These are phyloP conservation scores for Polyporus arcularius DNA, from an alignment of 768 basidiomycete genomes.

Conservation along the genomic window DNA sequence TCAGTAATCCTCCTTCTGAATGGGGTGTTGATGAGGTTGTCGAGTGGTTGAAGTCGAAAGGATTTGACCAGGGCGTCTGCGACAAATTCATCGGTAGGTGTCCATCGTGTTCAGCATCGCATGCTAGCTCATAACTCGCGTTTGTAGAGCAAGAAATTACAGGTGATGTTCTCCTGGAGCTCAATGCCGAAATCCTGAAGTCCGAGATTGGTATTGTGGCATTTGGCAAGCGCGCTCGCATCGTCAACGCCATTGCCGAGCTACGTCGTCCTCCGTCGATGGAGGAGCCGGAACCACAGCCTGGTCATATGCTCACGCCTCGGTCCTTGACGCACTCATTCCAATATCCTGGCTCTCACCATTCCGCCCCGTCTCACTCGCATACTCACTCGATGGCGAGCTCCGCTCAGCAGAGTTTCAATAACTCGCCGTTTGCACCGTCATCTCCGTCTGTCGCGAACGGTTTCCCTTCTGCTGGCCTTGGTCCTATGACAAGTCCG, in stretches of 20 bases:
- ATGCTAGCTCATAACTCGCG: background rate
- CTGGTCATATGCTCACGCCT: conserved; percentile 19
- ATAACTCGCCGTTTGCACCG: conserved; percentile 18
- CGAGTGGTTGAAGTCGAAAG: conserved; percentile 82
- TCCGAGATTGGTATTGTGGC: conserved; percentile 90
- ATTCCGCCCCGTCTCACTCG: conserved; percentile 38
- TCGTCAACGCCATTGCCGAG: conserved; percentile 90
- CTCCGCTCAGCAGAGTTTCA: conserved; percentile 33
- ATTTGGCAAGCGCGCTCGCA: conserved; percentile 92
- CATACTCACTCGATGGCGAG: conserved; percentile 34
- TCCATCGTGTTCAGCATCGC: background rate
- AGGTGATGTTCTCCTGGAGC: conserved; percentile 93
- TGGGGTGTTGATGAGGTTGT: conserved; percentile 92
- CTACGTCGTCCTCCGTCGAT: conserved; percentile 74
- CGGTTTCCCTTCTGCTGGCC: conserved; percentile 15
- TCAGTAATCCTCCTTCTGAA: conserved; percentile 54
- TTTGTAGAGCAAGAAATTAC: conserved; percentile 94
- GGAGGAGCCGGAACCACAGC: conserved; percentile 45
- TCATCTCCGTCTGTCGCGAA: conserved; percentile 11
- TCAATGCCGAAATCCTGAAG: conserved; percentile 90
- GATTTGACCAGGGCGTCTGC: conserved; percentile 82
- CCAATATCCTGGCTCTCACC: conserved; percentile 22
- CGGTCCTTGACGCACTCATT: conserved; percentile 27
- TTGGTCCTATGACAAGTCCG: conserved; percentile 27
- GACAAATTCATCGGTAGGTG: conserved; percentile 82